Conservation (phyloP, 2,329 filamentous ascomycete genomes). For the Fusarium sp. region DNA sequence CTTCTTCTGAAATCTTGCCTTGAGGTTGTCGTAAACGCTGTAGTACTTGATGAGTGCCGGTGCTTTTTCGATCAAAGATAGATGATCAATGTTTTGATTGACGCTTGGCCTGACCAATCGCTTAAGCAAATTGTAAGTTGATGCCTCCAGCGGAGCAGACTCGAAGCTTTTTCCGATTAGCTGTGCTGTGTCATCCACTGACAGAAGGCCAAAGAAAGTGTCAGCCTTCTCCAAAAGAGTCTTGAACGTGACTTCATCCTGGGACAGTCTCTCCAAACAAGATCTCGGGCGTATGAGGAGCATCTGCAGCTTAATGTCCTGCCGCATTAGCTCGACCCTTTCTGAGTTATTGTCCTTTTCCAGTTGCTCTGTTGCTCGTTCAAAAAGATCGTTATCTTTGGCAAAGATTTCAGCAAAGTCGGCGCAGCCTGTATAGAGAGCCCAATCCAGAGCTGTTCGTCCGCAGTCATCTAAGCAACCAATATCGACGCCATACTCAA, state of each 20-base stretch:
- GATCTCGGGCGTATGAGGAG: conserved; percentile 15
- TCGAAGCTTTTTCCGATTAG: conserved; percentile 3
- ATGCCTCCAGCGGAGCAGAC: background rate
- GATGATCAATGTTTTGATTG: background rate
- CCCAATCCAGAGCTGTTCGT: conserved; percentile 27
- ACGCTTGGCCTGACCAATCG: conserved; percentile 3
- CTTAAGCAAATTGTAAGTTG: background rate
- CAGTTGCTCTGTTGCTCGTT: background rate
- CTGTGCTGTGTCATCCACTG: background rate
- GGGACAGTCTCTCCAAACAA: background rate
- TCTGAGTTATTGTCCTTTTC: background rate
- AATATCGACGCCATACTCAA: conserved; percentile 1
- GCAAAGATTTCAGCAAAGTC: conserved; percentile 24
- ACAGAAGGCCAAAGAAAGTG: conserved; percentile 1
- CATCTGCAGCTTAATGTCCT: conserved; percentile 21
- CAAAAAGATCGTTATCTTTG: conserved; percentile 9
- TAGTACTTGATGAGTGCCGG: conserved; percentile 8
- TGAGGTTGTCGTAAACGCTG: conserved; percentile 1
- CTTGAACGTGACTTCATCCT: background rate
- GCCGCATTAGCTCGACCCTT: background rate
- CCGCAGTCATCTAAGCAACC: background rate
- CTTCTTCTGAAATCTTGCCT: background rate
- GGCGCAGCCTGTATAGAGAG: conserved; percentile 11
- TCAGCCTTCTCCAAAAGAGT: background rate
- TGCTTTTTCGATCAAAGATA: background rate